Base-by-base conservation (phyloP, 2,329 filamentous ascomycete species). In the Gyromitra esculenta region DNA sequence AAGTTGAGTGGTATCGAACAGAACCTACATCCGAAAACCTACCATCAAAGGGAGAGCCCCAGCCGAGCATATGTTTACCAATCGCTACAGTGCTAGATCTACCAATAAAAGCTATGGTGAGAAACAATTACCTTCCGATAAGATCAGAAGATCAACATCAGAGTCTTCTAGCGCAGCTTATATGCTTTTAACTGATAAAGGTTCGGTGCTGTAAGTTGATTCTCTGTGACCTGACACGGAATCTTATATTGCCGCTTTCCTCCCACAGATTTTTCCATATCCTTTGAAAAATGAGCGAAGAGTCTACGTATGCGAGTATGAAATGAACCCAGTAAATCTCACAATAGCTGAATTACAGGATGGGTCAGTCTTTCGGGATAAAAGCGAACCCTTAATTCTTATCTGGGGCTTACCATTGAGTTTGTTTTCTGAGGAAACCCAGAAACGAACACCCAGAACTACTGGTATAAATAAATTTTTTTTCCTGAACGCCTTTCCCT, bases 291-390 rank as follows among this genome's bases (percentile, higher is more conserved):
- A 57, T 3, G 69, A 73, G 50, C 60, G 66, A 50, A 43, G 66
- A 45, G 59, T 71, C 39, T 75, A 75, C 66, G 72, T 59, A 75
- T 70, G 67, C 70, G 62, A 73, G 70, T 8, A 66, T 50, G 52
- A 66, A 73, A 73, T 50, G 7, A 73, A 52, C 62, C 50, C 56
- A 50, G 62, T 48, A 73, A 66, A 57, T 73, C 31, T 15, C 60
- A 73, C 11, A 60, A 15, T 56, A n/a, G 65, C 65, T 68, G 60
- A 43, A 65, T 65, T 45, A 56, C 50, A 52, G 48, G 43, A 57
- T 57, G 18, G 66, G 72, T 75, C 31, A 75, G 72, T 41, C 50
- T 57, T 39, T 52, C 39, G 21, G 60, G 50, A 45, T 37, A 60
- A 50, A 37, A 65, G 50, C 25, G 62, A 73, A 31, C 15, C 70